Percentiles rank a stretch among this genome's conserved stretches.
These are phyloP conservation scores for Dictyostelium intermedium DNA, from an alignment of 78 protist species.

Conservation along the genomic window DNA sequence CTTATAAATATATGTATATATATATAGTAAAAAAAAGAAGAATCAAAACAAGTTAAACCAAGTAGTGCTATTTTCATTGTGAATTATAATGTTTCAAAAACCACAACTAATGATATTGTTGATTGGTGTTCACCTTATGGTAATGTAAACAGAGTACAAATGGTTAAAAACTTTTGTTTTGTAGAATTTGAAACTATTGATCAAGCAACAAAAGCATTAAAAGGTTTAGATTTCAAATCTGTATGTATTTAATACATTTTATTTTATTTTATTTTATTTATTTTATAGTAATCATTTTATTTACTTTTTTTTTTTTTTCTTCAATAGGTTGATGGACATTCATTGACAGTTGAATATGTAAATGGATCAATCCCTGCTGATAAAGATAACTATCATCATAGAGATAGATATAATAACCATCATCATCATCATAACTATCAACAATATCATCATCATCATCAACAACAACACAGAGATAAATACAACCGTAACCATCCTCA, in stretches of 20 bases:
- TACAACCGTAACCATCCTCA: neutral
- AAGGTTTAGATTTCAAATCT: constrained; percentile 19
- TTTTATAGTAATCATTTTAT: neutral
- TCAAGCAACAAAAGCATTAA: constrained; percentile 40
- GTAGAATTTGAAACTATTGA: constrained; percentile 19
- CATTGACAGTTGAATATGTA: neutral
- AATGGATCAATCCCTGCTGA: neutral
- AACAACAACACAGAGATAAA: neutral
- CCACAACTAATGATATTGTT: neutral
- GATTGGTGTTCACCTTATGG: constrained; percentile 48
- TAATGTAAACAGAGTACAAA: constrained; percentile 26
- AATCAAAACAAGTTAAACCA: neutral
- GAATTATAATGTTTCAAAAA: constrained; percentile 30
- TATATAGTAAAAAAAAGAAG: neutral
- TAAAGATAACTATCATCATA: neutral
- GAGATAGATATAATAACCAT: neutral
- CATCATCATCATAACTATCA: neutral
- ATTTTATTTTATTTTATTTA: neutral
- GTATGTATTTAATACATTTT: neutral
- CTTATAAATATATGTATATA: neutral
- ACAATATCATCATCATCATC: neutral
- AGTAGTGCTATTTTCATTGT: constrained; percentile 43
- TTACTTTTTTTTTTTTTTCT: neutral
- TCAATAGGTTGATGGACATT: neutral
- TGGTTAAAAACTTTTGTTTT: constrained; percentile 58